phyloP scores from a whole-genome alignment of 371 early-diverging fungal species.

The Rhizopus delemar region DNA sequence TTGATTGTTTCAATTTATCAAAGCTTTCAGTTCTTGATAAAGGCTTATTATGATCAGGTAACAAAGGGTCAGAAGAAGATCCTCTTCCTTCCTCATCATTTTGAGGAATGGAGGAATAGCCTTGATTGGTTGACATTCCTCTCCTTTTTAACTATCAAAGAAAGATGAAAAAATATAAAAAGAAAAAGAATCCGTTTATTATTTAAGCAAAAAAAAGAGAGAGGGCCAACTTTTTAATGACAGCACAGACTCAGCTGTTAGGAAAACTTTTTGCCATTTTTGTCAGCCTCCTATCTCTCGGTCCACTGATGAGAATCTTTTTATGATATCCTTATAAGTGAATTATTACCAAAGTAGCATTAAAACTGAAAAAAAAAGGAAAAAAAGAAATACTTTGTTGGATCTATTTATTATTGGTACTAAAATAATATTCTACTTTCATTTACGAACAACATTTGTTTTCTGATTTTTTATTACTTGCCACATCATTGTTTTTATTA shows the following conservation, averaged over 20 bases:
- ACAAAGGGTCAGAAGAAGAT: constrained; percentile 5
- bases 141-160: not conserved
- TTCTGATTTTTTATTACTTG: not conserved
- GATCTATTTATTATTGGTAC: too few relatives aligned
- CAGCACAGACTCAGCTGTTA: not conserved
- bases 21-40: not conserved
- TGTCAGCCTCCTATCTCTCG: not conserved
- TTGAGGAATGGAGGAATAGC: constrained; percentile 15
- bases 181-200: constrained; percentile 1
- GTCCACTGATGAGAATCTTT: not conserved
- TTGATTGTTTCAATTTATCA: constrained; percentile 5
- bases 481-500: constrained; percentile 6
- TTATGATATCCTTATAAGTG: not conserved
- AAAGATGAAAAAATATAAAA: constrained; percentile 2
- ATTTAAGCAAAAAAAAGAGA: not conserved
- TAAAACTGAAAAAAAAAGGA: not conserved
- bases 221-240: not conserved
- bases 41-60: not conserved
- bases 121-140: constrained; percentile 3
- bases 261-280: constrained; percentile 1
- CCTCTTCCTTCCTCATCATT: constrained; percentile 8
- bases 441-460: not conserved
- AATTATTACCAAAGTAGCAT: too few relatives aligned
- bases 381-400: too few relatives aligned
- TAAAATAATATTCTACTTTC: too few relatives aligned